These are phyloP conservation scores for Annulohypoxylon truncatum DNA, from an alignment of 2,329 filamentous ascomycete species.

Conservation along the genomic window DNA sequence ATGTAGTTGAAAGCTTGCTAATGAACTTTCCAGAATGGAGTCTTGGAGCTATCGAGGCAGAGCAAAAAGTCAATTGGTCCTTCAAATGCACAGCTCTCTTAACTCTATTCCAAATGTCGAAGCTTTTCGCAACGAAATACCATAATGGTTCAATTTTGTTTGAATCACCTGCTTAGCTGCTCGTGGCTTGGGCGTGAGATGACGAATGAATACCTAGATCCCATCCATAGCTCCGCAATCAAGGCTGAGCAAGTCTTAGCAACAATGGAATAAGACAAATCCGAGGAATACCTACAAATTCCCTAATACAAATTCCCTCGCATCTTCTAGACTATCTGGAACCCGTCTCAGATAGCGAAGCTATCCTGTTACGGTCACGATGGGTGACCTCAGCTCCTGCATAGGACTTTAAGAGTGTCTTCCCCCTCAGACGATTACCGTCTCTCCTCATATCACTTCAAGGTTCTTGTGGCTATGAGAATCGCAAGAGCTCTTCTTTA, in stretches of 20 bases:
- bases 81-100: not conserved
- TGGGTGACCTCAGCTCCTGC: not conserved
- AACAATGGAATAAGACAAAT: slow-evolving; percentile 5
- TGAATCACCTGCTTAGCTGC: slow-evolving; percentile 17
- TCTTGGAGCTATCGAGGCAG: slow-evolving; percentile 1
- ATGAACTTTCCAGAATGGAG: slow-evolving; percentile 6
- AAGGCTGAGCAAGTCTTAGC: slow-evolving; percentile 28
- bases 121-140: not conserved
- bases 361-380: not conserved
- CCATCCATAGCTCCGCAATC: slow-evolving; percentile 29
- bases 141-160: not conserved
- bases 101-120: slow-evolving; percentile 32
- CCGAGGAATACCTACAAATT: slow-evolving; percentile 25
- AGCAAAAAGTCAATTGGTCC: slow-evolving; percentile 18
- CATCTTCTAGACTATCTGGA: slow-evolving; percentile 15
- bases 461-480: not conserved
- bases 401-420: not conserved
- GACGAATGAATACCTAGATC: slow-evolving; percentile 21
- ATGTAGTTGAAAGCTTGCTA: slow-evolving; percentile 1
- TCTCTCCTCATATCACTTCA: not conserved
- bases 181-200: slow-evolving; percentile 35
- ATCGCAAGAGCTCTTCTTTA: not conserved
- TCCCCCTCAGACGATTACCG: not conserved
- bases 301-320: slow-evolving; percentile 24
- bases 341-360: not conserved